These are phyloP conservation scores for Casuarina cunninghamiana DNA, from an alignment of 306 rosid species.

Conservation along the genomic window DNA sequence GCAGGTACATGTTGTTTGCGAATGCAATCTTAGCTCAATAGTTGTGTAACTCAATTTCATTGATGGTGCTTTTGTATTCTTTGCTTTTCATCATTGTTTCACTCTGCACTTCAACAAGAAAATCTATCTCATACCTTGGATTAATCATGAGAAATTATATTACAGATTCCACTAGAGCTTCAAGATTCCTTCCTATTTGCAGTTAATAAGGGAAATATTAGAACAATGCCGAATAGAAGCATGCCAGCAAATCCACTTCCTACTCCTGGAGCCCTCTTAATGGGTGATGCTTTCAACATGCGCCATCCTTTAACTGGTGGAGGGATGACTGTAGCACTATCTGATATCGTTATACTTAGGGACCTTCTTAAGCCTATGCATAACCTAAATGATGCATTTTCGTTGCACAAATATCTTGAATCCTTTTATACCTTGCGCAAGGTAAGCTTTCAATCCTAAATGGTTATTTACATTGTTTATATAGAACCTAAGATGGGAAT, in stretches of 20 bases:
- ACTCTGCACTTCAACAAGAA: not conserved
- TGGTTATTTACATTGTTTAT: not conserved
- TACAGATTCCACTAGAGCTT: constrained; percentile 53
- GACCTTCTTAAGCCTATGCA: constrained; percentile 48
- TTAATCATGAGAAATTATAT: constrained; percentile 14
- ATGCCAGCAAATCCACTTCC: constrained; percentile 57
- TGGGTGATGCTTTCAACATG: constrained; percentile 76
- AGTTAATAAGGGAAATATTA: constrained; percentile 46
- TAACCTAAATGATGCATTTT: constrained; percentile 41
- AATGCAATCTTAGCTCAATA: not conserved
- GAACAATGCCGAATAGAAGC: constrained; percentile 55
- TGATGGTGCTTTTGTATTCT: not conserved
- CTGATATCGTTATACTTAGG: constrained; percentile 53
- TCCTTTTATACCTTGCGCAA: constrained; percentile 56
- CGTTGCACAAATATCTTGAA: constrained; percentile 48
- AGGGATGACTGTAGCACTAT: constrained; percentile 75
- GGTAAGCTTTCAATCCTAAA: constrained; percentile 23
- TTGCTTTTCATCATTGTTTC: not conserved
- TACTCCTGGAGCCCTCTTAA: constrained; percentile 60
- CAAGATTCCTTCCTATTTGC: constrained; percentile 53
- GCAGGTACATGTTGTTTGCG: constrained; percentile 38
- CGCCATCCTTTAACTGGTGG: constrained; percentile 70
- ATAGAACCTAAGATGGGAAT: not conserved
- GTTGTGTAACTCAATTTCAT: not conserved
- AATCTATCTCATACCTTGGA: constrained; percentile 12